Evolutionary conservation across 208 protist species (phyloP).

Genomic region (Leptomonas seymouri): DNA sequence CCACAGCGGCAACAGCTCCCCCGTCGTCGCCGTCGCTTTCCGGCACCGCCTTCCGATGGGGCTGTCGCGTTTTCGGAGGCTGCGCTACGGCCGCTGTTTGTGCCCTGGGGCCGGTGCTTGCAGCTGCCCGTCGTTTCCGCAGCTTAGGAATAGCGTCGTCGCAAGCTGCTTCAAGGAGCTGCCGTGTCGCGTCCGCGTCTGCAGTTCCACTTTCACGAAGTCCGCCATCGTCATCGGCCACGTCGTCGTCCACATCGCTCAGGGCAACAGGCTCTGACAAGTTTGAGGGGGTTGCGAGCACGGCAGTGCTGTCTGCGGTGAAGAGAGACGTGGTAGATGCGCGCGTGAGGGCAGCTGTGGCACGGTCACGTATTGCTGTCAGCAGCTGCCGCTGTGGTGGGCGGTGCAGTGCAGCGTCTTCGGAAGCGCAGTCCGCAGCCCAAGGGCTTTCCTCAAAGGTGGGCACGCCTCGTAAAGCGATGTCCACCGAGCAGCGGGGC

Average conservation of each 20-base stretch:
- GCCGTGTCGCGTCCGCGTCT: neutral
- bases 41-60: neutral
- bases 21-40: neutral
- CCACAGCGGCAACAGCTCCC: neutral
- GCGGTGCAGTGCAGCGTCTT: slow-evolving; percentile 3
- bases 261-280: slow-evolving; percentile 25
- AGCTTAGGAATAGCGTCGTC: neutral
- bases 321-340: slow-evolving; percentile 17
- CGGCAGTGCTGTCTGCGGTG: slow-evolving; percentile 26
- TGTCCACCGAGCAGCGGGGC: slow-evolving; percentile 22
- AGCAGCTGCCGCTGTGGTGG: slow-evolving; percentile 2
- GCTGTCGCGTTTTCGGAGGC: neutral
- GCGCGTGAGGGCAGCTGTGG: neutral
- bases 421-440: neutral
- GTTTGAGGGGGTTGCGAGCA: slow-evolving; percentile 27
- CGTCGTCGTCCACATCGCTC: slow-evolving; percentile 14
- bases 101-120: neutral
- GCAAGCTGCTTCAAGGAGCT: neutral
- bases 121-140: neutral
- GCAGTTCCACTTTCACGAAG: neutral
- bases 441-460: neutral
- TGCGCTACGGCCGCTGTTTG: neutral
- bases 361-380: neutral
- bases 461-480: slow-evolving; percentile 15
- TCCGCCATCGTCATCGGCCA: neutral